Conservation (phyloP, 192 early-diverging fungal genomes). For the Podila clonocystis region DNA sequence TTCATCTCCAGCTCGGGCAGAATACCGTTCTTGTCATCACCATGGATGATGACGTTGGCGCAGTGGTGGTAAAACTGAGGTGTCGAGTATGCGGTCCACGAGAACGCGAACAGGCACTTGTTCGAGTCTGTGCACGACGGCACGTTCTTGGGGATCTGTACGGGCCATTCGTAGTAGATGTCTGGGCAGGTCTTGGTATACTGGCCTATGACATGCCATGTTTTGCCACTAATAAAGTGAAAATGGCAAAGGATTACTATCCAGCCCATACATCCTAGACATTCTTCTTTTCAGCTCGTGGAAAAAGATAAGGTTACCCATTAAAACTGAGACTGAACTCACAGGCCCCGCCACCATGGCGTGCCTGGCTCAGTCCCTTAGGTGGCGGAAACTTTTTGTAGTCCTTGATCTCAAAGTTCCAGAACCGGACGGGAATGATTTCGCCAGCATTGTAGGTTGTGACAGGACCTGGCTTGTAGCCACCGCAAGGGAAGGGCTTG, state of each 20-base stretch:
- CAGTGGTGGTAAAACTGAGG: constrained; percentile 84
- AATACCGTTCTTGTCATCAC: constrained; percentile 11
- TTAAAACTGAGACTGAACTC: constrained; percentile 53
- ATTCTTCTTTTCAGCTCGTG: no score
- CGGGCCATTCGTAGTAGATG: constrained; percentile 53
- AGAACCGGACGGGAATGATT: constrained; percentile 59
- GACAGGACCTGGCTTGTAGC: constrained; percentile 48
- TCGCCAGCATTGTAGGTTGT: constrained; percentile 59
- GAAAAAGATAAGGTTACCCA: no score
- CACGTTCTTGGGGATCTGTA: constrained; percentile 49
- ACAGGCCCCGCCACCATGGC: constrained; percentile 75
- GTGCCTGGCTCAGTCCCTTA: constrained; percentile 45
- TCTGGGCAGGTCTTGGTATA: constrained; percentile 55
- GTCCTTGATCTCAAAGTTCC: constrained; percentile 29
- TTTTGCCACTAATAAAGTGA: constrained; percentile 65
- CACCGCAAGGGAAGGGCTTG: constrained; percentile 53
- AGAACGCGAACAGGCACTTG: constrained; percentile 59
- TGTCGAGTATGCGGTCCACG: constrained; percentile 76
- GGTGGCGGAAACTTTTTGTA: constrained; percentile 33
- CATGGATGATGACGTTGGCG: constrained; percentile 69
- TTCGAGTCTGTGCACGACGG: constrained; percentile 42
- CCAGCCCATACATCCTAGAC: no score
- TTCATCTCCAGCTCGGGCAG: constrained; percentile 30
- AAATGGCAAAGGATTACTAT: not conserved
- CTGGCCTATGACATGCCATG: constrained; percentile 58